Percentiles rank a stretch among this genome's conserved stretches.
Evolutionary conservation across 2,329 filamentous ascomycete species (phyloP).

Genomic region (Penicillium griseofulvum): DNA sequence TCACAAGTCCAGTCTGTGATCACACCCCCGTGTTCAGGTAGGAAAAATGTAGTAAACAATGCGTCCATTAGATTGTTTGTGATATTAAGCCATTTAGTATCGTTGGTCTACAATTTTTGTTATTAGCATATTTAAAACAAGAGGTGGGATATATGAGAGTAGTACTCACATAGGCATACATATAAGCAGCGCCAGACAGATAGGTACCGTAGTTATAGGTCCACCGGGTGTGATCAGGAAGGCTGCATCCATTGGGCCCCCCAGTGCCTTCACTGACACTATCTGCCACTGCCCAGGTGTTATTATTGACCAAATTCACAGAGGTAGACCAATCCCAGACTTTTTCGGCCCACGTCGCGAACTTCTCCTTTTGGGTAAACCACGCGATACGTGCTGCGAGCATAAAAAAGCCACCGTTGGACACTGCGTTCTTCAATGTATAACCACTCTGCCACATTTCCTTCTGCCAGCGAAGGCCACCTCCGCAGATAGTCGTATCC

Average conservation of each 20-base stretch:
- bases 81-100: neutral
- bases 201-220: constrained; percentile 64
- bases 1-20: constrained; percentile 47
- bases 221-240: constrained; percentile 62
- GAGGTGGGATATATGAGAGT: neutral
- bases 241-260: constrained; percentile 56
- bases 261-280: constrained; percentile 48
- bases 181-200: constrained; percentile 45
- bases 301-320: constrained; percentile 58
- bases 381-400: constrained; percentile 71
- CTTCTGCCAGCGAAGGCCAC: constrained; percentile 3
- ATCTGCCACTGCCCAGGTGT: constrained; percentile 61
- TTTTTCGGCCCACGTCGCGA: constrained; percentile 59
- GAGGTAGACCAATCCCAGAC: constrained; percentile 60
- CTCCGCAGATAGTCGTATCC: neutral
- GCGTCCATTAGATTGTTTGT: neutral
- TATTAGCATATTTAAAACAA: neutral
- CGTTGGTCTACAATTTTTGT: neutral
- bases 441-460: constrained; percentile 57
- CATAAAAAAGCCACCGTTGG: constrained; percentile 77
- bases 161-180: constrained; percentile 2
- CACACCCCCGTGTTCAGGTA: neutral
- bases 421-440: constrained; percentile 77
- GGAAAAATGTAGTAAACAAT: neutral
- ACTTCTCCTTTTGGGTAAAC: constrained; percentile 61